Conservation (phyloP, 192 early-diverging fungal genomes). For the Dissophora ornata region DNA sequence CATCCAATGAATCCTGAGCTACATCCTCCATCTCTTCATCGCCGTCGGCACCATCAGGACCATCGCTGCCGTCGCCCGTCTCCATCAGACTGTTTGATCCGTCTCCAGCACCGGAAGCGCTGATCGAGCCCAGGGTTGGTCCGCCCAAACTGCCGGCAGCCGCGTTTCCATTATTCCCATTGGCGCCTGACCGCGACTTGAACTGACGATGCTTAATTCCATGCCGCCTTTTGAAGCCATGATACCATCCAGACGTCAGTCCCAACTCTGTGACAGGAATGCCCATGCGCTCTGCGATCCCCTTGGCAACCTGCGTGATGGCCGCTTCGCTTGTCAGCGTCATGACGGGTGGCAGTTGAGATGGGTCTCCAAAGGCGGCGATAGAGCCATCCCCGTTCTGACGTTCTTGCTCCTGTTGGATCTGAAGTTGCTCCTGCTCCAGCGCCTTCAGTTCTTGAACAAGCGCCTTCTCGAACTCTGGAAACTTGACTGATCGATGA, state of each 20-base stretch:
- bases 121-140: slow-evolving; percentile 7
- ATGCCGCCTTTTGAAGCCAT: slow-evolving; percentile 53
- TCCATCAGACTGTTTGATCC: slow-evolving; percentile 11
- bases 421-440: slow-evolving; percentile 47
- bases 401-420: slow-evolving; percentile 47
- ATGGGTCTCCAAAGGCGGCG: neutral
- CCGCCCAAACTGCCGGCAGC: slow-evolving; percentile 11
- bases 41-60: slow-evolving; percentile 18
- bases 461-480: slow-evolving; percentile 50
- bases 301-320: slow-evolving; percentile 52
- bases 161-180: neutral
- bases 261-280: slow-evolving; percentile 42
- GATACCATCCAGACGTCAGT: slow-evolving; percentile 53
- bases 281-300: slow-evolving; percentile 54
- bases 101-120: neutral
- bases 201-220: slow-evolving; percentile 55
- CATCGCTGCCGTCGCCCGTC: slow-evolving; percentile 36
- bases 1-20: slow-evolving; percentile 16
- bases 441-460: slow-evolving; percentile 51
- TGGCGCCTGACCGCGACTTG: slow-evolving; percentile 22
- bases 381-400: neutral
- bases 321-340: slow-evolving; percentile 47
- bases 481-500: slow-evolving; percentile 54
- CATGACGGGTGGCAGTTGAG: slow-evolving; percentile 44
- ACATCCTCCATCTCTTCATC: slow-evolving; percentile 53